Evolutionary conservation across 371 early-diverging fungal species (phyloP).

Genomic region (Mucor mucedo): DNA sequence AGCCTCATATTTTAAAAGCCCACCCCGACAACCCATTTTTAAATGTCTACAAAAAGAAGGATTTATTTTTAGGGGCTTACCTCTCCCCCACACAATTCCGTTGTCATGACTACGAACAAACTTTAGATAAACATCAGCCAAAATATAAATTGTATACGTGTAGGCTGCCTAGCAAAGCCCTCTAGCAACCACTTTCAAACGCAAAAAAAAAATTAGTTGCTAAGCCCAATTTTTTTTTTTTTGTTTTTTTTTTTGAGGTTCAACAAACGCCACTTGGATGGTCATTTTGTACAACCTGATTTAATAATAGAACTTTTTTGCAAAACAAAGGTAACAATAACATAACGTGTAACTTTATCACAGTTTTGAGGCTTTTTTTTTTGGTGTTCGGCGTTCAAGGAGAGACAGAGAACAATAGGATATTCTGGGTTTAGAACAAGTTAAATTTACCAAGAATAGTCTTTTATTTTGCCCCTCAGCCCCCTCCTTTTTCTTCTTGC

Average conservation of each 20-base stretch:
- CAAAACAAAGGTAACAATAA: background rate
- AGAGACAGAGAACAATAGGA: no score
- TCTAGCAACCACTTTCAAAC: background rate
- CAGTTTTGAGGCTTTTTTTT: no score
- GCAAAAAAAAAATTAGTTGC: background rate
- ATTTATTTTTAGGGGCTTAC: background rate
- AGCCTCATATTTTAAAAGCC: constrained; percentile 8
- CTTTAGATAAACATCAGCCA: no score
- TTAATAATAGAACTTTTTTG: background rate
- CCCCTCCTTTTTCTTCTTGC: no score
- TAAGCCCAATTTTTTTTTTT: background rate
- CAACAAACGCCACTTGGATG: background rate
- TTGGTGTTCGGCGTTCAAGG: no score
- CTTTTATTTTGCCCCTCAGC: no score
- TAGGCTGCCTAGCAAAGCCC: background rate
- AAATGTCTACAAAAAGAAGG: background rate
- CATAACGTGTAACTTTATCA: background rate
- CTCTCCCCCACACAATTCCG: no score
- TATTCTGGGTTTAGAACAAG: no score
- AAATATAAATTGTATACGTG: no score
- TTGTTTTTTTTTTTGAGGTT: background rate
- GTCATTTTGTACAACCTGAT: background rate
- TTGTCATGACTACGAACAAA: no score
- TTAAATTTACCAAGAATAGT: no score
- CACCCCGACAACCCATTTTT: background rate